Evolutionary conservation across 305 asterid genomes (phyloP), one percentile per base, ranked within the genome.

Genomic region (Solanum chacoense): DNA sequence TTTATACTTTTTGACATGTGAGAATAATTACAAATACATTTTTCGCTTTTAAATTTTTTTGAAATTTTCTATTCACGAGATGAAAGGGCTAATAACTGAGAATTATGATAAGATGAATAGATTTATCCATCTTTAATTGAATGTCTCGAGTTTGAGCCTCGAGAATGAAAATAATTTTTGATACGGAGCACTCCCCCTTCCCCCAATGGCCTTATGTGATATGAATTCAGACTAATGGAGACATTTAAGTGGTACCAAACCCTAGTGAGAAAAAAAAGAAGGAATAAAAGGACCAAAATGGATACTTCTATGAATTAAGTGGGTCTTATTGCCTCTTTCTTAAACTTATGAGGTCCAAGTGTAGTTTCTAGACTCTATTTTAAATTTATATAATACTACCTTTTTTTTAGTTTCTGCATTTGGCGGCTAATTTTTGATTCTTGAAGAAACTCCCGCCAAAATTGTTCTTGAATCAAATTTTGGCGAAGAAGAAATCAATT

Each of bases 401-500:
- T n/a, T 3, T 1, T 28, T 16, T 65, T 2, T 1, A 42, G 28
- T 9, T 28, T 45, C 40, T 10, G 14, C 20, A 81, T 16, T 81
- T 81, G 71, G 86, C 86, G 86, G 71, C 71, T 45, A 0, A 28
- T 45, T 81, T 28, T 42, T 16, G 36, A n/a, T 5, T 45, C 24
- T 81, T 50, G 72, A 83, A 83, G 28, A 29, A 83, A 50, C 72
- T 83, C 86, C 86, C 73, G 38, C 86, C 86, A 83, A 29, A 31
- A 29, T 11, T 8, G 13, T 36, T 50, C 73, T 18, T 16, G 26
- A 50, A 45, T 6, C 72, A 29, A 81, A 76, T 35, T 83, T 83
- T 29, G 22, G 29, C 40, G 38, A 50, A 83, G 14, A 7, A 50
- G 29, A 83, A 50, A 50, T 11, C 73, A 50, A 29, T 45, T 45